Evolutionary conservation across 2,329 filamentous ascomycete species (phyloP).

Genomic region (Fusarium sp.): DNA sequence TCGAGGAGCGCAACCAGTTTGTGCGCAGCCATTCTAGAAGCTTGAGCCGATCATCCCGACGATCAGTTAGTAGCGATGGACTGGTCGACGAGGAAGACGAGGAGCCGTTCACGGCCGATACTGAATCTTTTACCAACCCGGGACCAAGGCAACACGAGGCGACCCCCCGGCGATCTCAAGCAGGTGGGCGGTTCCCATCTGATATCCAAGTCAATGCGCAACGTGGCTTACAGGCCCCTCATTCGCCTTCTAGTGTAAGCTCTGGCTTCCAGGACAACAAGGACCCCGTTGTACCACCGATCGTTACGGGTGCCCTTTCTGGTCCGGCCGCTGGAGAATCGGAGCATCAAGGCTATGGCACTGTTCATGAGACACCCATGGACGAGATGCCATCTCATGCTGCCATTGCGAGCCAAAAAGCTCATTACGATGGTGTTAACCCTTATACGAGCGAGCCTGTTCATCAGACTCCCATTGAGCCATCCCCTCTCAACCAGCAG

Average conservation of each 20-base stretch:
- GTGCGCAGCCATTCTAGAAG: slow-evolving; percentile 86
- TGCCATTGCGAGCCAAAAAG: slow-evolving; percentile 64
- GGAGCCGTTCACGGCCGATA: slow-evolving; percentile 70
- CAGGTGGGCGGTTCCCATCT: slow-evolving; percentile 97
- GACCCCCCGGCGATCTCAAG: slow-evolving; percentile 77
- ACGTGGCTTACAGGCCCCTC: slow-evolving; percentile 83
- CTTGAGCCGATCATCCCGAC: slow-evolving; percentile 74
- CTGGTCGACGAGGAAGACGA: slow-evolving; percentile 81
- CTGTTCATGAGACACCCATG: slow-evolving; percentile 60
- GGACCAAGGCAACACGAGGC: slow-evolving; percentile 64
- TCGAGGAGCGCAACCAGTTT: slow-evolving; percentile 89
- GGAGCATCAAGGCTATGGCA: slow-evolving; percentile 59
- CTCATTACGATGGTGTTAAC: slow-evolving; percentile 68
- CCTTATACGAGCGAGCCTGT: slow-evolving; percentile 67
- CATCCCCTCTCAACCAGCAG: slow-evolving; percentile 28
- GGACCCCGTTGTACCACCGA: slow-evolving; percentile 71
- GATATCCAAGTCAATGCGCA: slow-evolving; percentile 85
- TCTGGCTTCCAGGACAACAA: slow-evolving; percentile 69
- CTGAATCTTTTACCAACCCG: slow-evolving; percentile 60
- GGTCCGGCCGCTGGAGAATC: slow-evolving; percentile 47
- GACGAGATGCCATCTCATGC: slow-evolving; percentile 65
- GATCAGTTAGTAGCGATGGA: slow-evolving; percentile 79
- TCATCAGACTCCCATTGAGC: slow-evolving; percentile 35
- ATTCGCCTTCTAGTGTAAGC: slow-evolving; percentile 85
- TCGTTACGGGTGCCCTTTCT: slow-evolving; percentile 69